Conservation (phyloP, 2,329 filamentous ascomycete genomes). For the Xylaria multiplex region DNA sequence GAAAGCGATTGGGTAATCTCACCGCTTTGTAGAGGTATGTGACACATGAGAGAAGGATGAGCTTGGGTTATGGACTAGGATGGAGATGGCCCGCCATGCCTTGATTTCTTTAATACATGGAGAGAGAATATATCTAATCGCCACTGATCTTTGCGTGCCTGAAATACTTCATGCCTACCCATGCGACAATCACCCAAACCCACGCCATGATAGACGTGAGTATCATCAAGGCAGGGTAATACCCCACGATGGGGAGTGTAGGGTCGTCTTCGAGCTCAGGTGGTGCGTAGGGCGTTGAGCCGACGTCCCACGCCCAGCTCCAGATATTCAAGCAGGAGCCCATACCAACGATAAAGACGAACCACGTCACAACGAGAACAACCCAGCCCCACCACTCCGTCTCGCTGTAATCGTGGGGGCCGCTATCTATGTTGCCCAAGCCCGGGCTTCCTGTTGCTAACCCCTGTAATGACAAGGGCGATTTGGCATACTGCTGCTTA, state of each 20-base stretch:
- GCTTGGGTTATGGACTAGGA: neutral
- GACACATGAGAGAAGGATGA: neutral
- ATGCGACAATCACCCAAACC: slow-evolving; percentile 98
- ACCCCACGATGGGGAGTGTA: slow-evolving; percentile 93
- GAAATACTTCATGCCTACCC: slow-evolving; percentile 99
- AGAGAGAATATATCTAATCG: slow-evolving; percentile 54
- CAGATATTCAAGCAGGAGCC: slow-evolving; percentile 93
- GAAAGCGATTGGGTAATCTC: neutral
- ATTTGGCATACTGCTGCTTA: slow-evolving; percentile 61
- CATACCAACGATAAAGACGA: slow-evolving; percentile 96
- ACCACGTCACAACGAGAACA: slow-evolving; percentile 88
- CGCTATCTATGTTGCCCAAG: slow-evolving; percentile 55
- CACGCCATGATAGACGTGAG: slow-evolving; percentile 96
- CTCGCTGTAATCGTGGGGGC: slow-evolving; percentile 88
- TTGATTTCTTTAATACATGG: neutral
- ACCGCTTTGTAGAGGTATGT: neutral
- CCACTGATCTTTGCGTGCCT: slow-evolving; percentile 89
- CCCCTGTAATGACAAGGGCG: slow-evolving; percentile 67
- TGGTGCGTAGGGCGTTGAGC: slow-evolving; percentile 92
- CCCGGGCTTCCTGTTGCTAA: slow-evolving; percentile 59
- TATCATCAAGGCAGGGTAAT: slow-evolving; percentile 94
- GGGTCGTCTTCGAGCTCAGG: slow-evolving; percentile 95
- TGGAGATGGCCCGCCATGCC: too few relatives aligned
- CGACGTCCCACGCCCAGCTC: slow-evolving; percentile 99
- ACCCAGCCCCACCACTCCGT: slow-evolving; percentile 99